A percentile compares a stretch with the other conserved stretches of the same genome.
These are phyloP conservation scores for Firmiana major DNA, from an alignment of 345 rosid species.

Conservation along the genomic window DNA sequence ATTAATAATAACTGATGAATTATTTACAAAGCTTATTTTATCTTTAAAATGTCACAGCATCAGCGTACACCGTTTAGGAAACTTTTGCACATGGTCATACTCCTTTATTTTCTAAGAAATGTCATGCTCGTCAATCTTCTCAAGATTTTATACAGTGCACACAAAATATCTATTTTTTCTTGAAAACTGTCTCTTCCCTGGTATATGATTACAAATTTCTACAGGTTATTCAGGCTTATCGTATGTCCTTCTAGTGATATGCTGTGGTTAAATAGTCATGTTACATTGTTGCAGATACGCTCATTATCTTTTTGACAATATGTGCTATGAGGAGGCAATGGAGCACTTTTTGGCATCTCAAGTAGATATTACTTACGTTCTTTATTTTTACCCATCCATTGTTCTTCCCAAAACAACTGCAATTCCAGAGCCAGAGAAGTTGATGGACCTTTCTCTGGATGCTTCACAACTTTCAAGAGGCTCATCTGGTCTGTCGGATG, in stretches of 20 bases:
- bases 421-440: conserved; percentile 63
- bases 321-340: conserved; percentile 96
- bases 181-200: not conserved
- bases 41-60: not conserved
- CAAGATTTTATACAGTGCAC: not conserved
- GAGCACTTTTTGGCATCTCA: conserved; percentile 94
- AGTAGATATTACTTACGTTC: conserved; percentile 91
- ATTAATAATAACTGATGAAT: not conserved
- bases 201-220: not conserved
- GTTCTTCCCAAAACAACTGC: conserved; percentile 77
- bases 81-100: not conserved
- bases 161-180: not conserved
- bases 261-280: conserved; percentile 1
- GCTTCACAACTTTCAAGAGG: conserved; percentile 65
- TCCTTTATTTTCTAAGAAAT: not conserved
- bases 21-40: not conserved
- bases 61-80: not conserved
- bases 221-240: not conserved
- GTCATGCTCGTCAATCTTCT: not conserved
- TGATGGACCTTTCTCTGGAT: conserved; percentile 59
- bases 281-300: conserved; percentile 62
- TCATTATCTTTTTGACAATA: conserved; percentile 88
- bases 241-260: not conserved
- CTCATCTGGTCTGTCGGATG: conserved; percentile 84
- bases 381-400: conserved; percentile 84